Evolutionary conservation across 2,329 filamentous ascomycete species (phyloP).

Genomic region (Sarocladium strictum): DNA sequence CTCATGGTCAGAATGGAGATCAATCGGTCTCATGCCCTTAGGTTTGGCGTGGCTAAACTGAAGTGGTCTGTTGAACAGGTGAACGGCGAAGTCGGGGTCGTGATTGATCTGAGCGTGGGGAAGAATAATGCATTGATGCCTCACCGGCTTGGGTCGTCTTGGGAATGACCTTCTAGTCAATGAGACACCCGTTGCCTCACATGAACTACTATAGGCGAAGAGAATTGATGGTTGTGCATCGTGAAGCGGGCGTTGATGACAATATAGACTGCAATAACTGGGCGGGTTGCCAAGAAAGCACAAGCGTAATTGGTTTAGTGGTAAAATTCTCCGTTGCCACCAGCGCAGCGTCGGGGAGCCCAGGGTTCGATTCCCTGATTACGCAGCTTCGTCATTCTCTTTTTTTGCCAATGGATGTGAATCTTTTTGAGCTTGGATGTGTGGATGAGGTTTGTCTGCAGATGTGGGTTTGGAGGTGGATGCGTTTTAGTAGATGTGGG

Average conservation of each 20-base stretch:
- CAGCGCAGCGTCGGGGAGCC: constrained; percentile 6
- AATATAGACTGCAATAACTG: background rate
- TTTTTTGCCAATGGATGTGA: background rate
- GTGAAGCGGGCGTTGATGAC: too few relatives aligned
- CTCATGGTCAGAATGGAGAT: background rate
- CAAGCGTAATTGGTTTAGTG: constrained; percentile 8
- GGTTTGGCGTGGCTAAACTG: background rate
- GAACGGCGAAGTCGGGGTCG: background rate
- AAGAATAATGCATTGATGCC: background rate
- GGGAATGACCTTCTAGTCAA: too few relatives aligned
- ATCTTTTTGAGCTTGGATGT: background rate
- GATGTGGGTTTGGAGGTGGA: too few relatives aligned
- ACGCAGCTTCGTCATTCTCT: background rate
- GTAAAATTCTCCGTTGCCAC: constrained; percentile 9
- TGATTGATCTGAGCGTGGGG: background rate
- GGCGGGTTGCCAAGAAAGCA: background rate
- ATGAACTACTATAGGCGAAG: too few relatives aligned
- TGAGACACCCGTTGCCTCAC: too few relatives aligned
- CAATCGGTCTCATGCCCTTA: background rate
- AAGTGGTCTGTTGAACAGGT: background rate
- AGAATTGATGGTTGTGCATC: too few relatives aligned
- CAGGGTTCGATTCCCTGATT: constrained; percentile 7
- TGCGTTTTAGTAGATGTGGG: too few relatives aligned
- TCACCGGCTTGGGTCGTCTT: background rate
- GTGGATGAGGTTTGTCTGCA: too few relatives aligned